These are phyloP conservation scores for Rubia tinctorum DNA, from an alignment of 305 asterid species.

Conservation along the genomic window DNA sequence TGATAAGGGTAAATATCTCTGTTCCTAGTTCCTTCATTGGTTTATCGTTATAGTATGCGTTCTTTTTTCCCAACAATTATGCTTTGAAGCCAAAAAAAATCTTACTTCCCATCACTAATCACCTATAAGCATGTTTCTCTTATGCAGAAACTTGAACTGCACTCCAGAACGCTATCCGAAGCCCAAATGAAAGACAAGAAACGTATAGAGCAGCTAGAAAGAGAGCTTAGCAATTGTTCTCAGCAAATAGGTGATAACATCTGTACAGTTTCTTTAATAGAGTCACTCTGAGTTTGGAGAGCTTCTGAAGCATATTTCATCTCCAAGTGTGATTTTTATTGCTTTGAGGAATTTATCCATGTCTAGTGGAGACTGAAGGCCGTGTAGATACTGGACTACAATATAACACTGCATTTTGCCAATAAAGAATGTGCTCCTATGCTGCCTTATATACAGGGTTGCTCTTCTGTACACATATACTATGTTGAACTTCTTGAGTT, in stretches of 20 bases:
- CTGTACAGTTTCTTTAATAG: constrained; percentile 7
- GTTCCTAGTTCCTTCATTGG: constrained; percentile 18
- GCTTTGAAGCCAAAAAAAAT: background rate
- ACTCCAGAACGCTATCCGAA: constrained; percentile 56
- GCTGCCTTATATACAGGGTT: background rate
- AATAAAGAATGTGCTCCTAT: background rate
- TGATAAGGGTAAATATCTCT: constrained; percentile 54
- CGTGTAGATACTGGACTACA: background rate
- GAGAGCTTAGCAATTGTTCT: constrained; percentile 70
- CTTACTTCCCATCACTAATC: background rate
- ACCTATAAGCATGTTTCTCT: constrained; percentile 13
- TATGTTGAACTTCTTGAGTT: background rate
- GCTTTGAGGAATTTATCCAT: background rate
- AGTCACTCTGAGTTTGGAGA: constrained; percentile 2
- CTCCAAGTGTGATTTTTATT: background rate
- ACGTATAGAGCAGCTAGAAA: constrained; percentile 65
- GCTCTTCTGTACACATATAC: background rate
- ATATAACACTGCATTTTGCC: background rate
- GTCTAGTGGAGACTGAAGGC: background rate
- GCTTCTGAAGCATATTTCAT: background rate
- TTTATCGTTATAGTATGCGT: background rate
- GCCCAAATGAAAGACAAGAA: constrained; percentile 68
- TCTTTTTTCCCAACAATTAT: background rate
- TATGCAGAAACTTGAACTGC: constrained; percentile 67
- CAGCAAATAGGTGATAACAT: constrained; percentile 76